A percentile compares a stretch with the other conserved stretches of the same genome.
phyloP scores from a whole-genome alignment of 202 grass and related monocot species.

The Miscanthus sacchariflorus region DNA sequence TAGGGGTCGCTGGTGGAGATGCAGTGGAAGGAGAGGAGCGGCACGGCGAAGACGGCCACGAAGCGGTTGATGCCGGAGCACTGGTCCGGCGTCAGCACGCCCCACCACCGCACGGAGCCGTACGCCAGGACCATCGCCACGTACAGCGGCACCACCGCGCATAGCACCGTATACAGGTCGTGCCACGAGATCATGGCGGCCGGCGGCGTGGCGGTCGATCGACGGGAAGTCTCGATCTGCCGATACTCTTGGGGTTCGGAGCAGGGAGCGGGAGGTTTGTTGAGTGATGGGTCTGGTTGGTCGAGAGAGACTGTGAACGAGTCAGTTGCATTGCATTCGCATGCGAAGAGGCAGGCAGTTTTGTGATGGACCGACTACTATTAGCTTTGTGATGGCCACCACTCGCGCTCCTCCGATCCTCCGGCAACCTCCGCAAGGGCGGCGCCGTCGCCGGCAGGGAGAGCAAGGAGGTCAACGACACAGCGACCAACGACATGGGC shows the following conservation, averaged over 20 bases:
- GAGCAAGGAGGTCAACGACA: not conserved
- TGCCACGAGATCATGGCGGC: conserved; percentile 86
- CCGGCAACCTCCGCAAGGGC: no score
- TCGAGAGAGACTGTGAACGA: not conserved
- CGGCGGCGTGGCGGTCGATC: not conserved
- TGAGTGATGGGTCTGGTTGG: not conserved
- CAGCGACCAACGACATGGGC: not conserved
- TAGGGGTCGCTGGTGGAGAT: conserved; percentile 81
- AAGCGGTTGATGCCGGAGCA: conserved; percentile 86
- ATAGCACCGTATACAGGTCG: conserved; percentile 76
- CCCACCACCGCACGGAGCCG: conserved; percentile 81
- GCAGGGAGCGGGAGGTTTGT: not conserved
- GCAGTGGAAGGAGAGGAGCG: conserved; percentile 83
- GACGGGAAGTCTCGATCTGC: not conserved
- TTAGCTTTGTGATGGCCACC: no score
- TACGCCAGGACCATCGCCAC: conserved; percentile 83
- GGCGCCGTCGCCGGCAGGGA: no score
- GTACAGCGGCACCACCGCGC: conserved; percentile 86
- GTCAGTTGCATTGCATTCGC: not conserved
- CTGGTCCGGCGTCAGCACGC: conserved; percentile 78
- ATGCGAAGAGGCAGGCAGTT: not conserved
- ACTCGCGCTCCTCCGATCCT: no score
- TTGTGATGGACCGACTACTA: not conserved
- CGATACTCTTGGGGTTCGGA: not conserved
- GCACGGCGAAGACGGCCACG: conserved; percentile 82